phyloP scores from a whole-genome alignment of 441 rosid genomes.

The Populus hybrid region DNA sequence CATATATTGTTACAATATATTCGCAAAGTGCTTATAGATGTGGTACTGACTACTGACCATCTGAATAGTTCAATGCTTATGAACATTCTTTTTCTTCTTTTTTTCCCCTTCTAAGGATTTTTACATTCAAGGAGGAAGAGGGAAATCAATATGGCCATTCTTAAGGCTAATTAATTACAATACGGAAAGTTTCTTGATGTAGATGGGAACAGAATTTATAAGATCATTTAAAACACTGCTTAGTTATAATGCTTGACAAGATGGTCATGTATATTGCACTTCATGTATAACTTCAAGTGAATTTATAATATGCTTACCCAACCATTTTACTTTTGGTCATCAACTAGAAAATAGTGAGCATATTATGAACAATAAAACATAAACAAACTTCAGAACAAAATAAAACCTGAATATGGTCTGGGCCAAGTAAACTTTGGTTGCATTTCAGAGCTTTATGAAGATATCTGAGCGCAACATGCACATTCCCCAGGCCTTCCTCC shows the following conservation, averaged over 20 bases:
- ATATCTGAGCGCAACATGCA: slow-evolving; percentile 68
- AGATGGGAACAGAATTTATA: background rate
- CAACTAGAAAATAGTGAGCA: background rate
- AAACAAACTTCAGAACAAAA: slow-evolving; percentile 7
- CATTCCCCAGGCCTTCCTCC: slow-evolving; percentile 79
- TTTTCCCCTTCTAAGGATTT: background rate
- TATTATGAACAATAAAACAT: background rate
- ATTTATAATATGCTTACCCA: background rate
- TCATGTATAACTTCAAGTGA: background rate
- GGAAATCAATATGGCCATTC: background rate
- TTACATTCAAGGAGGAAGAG: background rate
- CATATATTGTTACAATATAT: background rate
- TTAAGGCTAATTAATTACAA: background rate
- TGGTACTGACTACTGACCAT: background rate
- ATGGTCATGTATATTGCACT: background rate
- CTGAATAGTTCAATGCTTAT: background rate
- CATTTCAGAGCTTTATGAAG: slow-evolving; percentile 70
- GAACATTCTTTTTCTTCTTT: background rate
- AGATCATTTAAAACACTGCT: background rate
- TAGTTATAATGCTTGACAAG: background rate
- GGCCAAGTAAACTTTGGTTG: slow-evolving; percentile 65
- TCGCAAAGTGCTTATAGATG: background rate
- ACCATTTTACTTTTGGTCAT: background rate
- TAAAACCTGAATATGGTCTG: slow-evolving; percentile 66
- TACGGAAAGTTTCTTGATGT: background rate